Evolutionary conservation across 2,329 filamentous ascomycete genomes (phyloP).

Genomic region (Sporothrix sp.): DNA sequence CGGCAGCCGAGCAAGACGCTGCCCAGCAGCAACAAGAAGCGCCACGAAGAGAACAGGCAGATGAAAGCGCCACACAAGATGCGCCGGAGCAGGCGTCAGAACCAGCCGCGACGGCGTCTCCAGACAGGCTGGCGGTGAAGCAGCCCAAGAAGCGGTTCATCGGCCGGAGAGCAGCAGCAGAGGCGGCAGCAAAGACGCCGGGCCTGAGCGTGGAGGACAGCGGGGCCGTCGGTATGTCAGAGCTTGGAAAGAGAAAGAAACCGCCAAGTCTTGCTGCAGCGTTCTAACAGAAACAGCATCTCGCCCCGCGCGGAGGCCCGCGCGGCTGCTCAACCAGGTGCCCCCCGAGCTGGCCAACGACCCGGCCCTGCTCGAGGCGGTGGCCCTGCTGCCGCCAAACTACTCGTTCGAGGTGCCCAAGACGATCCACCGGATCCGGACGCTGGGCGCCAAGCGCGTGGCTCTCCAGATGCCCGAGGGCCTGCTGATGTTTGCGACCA

Average conservation of each 20-base stretch:
- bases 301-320: constrained; percentile 54
- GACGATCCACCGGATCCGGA: constrained; percentile 88
- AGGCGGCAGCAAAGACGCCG: constrained; percentile 33
- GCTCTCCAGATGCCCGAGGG: constrained; percentile 98
- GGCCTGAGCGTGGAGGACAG: constrained; percentile 43
- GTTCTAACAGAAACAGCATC: constrained; percentile 44
- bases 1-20: constrained; percentile 18
- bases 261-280: background rate
- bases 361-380: constrained; percentile 74
- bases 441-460: constrained; percentile 66
- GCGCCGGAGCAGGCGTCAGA: constrained; percentile 23
- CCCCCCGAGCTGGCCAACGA: constrained; percentile 80
- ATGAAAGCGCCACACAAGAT: constrained; percentile 8
- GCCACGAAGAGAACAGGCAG: background rate
- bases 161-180: constrained; percentile 64
- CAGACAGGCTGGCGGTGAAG: constrained; percentile 32
- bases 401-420: constrained; percentile 99
- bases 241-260: too few species aligned
- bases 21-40: background rate
- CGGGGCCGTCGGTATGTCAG: constrained; percentile 41
- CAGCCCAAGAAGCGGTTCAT: constrained; percentile 91
- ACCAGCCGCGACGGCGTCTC: constrained; percentile 19
- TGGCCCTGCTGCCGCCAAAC: constrained; percentile 80
- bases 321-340: constrained; percentile 82
- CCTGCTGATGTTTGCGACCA: constrained; percentile 88